phyloP scores from a whole-genome alignment of 2,329 filamentous ascomycete species.

The Diaporthe vaccinii region DNA sequence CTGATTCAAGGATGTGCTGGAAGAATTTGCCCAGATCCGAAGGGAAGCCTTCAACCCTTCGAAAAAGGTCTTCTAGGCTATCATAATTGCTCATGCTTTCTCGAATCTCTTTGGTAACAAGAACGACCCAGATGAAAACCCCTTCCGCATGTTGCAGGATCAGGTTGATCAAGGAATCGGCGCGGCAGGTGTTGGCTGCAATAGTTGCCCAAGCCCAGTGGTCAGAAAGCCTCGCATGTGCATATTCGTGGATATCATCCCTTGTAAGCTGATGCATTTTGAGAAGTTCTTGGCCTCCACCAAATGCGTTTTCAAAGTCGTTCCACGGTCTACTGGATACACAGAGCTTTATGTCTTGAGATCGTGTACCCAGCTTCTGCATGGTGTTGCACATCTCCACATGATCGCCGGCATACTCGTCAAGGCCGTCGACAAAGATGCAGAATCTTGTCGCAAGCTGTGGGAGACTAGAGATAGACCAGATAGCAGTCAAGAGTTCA shows the following conservation, averaged over 20 bases:
- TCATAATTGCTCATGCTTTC: slow-evolving; percentile 16
- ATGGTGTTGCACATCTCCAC: neutral
- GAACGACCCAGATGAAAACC: slow-evolving; percentile 25
- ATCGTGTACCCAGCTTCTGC: neutral
- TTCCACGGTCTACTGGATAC: slow-evolving; percentile 10
- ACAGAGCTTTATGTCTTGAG: neutral
- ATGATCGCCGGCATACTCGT: neutral
- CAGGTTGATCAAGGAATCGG: neutral
- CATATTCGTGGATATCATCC: neutral
- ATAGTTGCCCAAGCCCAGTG: neutral
- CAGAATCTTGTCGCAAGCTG: neutral
- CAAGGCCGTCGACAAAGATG: neutral
- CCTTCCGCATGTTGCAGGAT: slow-evolving; percentile 1
- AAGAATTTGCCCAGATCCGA: neutral
- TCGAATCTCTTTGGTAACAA: slow-evolving; percentile 13
- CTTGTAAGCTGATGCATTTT: neutral
- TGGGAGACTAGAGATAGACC: neutral
- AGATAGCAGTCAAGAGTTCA: neutral
- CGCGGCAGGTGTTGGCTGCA: neutral
- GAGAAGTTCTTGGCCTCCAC: neutral
- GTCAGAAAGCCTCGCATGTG: neutral
- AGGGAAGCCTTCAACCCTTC: slow-evolving; percentile 1
- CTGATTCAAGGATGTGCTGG: slow-evolving; percentile 11
- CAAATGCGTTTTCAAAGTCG: neutral
- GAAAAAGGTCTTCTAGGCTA: neutral